phyloP scores from a whole-genome alignment of 1,139 yeast genomes.

The Yamadazyma dendronema region DNA sequence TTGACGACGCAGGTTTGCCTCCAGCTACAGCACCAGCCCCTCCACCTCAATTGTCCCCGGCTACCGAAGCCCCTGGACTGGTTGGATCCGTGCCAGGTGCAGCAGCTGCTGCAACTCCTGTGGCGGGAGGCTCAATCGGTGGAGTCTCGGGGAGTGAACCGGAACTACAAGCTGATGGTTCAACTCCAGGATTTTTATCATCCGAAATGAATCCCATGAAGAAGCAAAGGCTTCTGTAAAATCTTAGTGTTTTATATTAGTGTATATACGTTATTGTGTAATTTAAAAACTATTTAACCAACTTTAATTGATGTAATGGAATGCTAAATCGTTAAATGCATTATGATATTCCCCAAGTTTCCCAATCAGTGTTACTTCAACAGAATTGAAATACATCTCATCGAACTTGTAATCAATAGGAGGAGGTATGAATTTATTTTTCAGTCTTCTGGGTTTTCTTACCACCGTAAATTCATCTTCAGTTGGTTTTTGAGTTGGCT shows the following conservation, averaged over 20 bases:
- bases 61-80: conserved; percentile 4
- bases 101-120: background rate
- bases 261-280: conserved; percentile 2
- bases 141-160: no score
- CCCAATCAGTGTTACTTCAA: conserved; percentile 3
- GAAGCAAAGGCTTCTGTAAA: conserved; percentile 14
- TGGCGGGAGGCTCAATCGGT: background rate
- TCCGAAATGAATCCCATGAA: conserved; percentile 13
- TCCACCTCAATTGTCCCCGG: conserved; percentile 4
- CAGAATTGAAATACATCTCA: conserved; percentile 6
- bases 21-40: background rate
- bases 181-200: background rate
- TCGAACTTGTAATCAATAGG: conserved; percentile 32
- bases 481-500: conserved; percentile 1
- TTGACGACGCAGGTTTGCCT: conserved; percentile 9
- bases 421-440: conserved; percentile 28
- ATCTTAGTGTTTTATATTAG: background rate
- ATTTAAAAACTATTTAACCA: background rate
- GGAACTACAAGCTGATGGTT: no score
- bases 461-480: conserved; percentile 32
- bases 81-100: conserved; percentile 1
- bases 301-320: conserved; percentile 25
- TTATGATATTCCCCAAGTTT: conserved; percentile 44
- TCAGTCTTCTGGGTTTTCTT: conserved; percentile 24
- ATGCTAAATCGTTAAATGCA: conserved; percentile 53